Evolutionary conservation across 306 rosid genomes (phyloP).

Genomic region (Prunus persica): Prunus_persica_NCBIv2 NC_034014.1:12786501-12787000

Average conservation of each 20-base stretch:
- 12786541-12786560: slow-evolving; percentile 29
- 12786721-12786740: background rate
- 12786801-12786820: background rate
- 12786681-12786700: background rate
- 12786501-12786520: slow-evolving; percentile 91
- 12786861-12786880: slow-evolving; percentile 92
- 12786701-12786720: no score
- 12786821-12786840: slow-evolving; percentile 75
- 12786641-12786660: background rate
- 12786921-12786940: slow-evolving; percentile 16
- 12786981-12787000: slow-evolving; percentile 29
- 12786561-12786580: slow-evolving; percentile 4
- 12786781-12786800: background rate
- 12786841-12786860: slow-evolving; percentile 80
- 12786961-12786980: slow-evolving; percentile 7
- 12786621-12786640: background rate
- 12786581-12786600: background rate
- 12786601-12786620: background rate
- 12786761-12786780: no score
- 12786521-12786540: slow-evolving; percentile 88
- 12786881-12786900: slow-evolving; percentile 97
- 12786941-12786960: slow-evolving; percentile 3
- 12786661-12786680: background rate
- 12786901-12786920: slow-evolving; percentile 74
- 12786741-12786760: background rate